Conservation (phyloP, 768 basidiomycete species). For the Grammothele lineata region DNA sequence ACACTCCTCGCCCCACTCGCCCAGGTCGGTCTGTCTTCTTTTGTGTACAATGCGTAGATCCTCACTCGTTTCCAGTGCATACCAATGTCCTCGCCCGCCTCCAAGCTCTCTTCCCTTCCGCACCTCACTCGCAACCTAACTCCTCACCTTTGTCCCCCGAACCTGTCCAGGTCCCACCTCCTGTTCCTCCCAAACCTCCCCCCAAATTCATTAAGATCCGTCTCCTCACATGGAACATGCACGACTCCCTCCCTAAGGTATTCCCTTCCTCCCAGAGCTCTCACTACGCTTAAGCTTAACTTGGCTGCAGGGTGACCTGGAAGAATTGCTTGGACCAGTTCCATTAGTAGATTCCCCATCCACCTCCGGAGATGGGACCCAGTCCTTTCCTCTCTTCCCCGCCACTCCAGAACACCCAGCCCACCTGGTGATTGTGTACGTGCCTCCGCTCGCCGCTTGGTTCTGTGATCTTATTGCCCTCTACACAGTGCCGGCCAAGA, state of each 20-base stretch:
- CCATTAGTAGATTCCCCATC: conserved; percentile 32
- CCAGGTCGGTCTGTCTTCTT: not conserved
- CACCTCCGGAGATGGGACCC: conserved; percentile 19
- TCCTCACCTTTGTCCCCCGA: conserved; percentile 16
- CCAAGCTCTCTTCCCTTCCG: conserved; percentile 46
- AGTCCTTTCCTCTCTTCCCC: conserved; percentile 44
- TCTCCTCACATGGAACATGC: conserved; percentile 84
- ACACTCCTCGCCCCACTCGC: conserved; percentile 7
- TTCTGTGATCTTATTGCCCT: conserved; percentile 22
- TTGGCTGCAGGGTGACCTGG: conserved; percentile 59
- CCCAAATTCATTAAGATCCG: conserved; percentile 58
- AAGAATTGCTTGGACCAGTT: conserved; percentile 65
- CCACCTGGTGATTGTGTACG: conserved; percentile 76
- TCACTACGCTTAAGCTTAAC: not conserved
- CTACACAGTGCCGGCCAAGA: conserved; percentile 63
- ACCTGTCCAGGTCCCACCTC: conserved; percentile 19
- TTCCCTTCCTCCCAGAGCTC: not conserved
- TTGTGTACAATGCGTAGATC: too few relatives aligned
- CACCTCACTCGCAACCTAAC: conserved; percentile 21
- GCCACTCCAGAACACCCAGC: conserved; percentile 60
- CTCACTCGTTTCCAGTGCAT: conserved; percentile 1
- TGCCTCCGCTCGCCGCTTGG: conserved; percentile 3
- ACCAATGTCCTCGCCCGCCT: conserved; percentile 41
- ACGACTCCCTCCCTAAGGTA: conserved; percentile 76
- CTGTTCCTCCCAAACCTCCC: conserved; percentile 21